These are phyloP conservation scores for Colletotrichum plurivorum DNA, from an alignment of 2,329 filamentous ascomycete species.

Conservation along the genomic window DNA sequence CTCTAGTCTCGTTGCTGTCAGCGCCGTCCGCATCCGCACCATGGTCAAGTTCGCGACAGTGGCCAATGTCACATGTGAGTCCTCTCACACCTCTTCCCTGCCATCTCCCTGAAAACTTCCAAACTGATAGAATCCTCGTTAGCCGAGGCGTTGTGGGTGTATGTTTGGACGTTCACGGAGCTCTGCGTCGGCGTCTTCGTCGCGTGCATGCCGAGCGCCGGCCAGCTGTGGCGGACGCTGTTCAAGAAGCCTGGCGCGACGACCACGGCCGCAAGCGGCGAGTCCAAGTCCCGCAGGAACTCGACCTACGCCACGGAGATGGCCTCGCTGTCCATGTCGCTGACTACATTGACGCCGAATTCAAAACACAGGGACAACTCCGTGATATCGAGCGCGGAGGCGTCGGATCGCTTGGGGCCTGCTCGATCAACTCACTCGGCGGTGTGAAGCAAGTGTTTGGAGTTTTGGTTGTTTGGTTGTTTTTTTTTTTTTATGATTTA, in stretches of 20 bases:
- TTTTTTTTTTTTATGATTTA: too few relatives aligned
- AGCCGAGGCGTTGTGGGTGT: slow-evolving; percentile 15
- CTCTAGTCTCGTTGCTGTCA: not conserved
- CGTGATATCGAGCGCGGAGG: not conserved
- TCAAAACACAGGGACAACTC: not conserved
- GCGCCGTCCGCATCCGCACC: slow-evolving; percentile 1
- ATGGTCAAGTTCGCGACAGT: not conserved
- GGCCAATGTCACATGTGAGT: slow-evolving; percentile 8
- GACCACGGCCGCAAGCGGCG: not conserved
- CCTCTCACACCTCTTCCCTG: not conserved
- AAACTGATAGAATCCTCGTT: not conserved
- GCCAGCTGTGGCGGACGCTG: slow-evolving; percentile 4
- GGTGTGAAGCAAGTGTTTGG: not conserved
- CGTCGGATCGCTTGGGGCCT: not conserved
- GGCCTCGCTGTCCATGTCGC: not conserved
- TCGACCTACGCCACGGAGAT: slow-evolving; percentile 1
- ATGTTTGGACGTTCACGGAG: slow-evolving; percentile 18
- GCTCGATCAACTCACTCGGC: not conserved
- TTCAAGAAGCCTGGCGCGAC: not conserved
- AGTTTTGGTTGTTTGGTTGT: too few relatives aligned
- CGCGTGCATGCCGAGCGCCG: slow-evolving; percentile 6
- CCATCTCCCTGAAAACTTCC: not conserved
- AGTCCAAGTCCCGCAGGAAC: not conserved
- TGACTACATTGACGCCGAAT: not conserved
- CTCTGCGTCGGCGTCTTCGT: slow-evolving; percentile 16